Percentiles rank a stretch among this genome's conserved stretches.
Evolutionary conservation across 208 protist genomes (phyloP).

Genomic region (Wallacemonas sp.): DNA sequence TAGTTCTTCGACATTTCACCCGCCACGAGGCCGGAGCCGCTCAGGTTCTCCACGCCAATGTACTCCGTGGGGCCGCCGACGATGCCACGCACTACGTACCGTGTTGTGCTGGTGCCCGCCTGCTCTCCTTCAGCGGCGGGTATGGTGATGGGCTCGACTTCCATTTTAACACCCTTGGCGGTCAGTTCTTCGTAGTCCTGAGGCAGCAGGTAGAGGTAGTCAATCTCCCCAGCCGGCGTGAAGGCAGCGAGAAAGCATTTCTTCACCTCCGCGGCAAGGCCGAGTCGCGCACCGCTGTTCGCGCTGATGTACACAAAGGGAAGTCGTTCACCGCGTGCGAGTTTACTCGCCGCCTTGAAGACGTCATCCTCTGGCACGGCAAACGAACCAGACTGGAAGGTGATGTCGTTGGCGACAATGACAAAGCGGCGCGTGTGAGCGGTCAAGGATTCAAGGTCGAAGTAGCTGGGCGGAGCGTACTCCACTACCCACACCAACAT

Average conservation of each 20-base stretch:
- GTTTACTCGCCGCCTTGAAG: constrained; percentile 87
- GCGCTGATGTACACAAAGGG: constrained; percentile 97
- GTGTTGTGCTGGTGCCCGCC: no score
- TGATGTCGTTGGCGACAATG: constrained; percentile 99
- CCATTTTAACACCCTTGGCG: constrained; percentile 43
- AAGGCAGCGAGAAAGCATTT: constrained; percentile 91
- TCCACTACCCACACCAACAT: constrained; percentile 96
- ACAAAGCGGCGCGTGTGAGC: constrained; percentile 80
- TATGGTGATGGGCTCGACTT: constrained; percentile 35
- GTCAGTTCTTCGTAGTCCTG: constrained; percentile 82
- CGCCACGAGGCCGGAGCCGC: constrained; percentile 95
- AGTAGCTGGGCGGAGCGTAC: constrained; percentile 92
- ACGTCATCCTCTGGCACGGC: constrained; percentile 94
- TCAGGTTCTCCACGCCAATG: constrained; percentile 98
- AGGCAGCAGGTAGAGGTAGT: constrained; percentile 95
- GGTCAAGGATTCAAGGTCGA: constrained; percentile 31
- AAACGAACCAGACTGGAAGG: constrained; percentile 96
- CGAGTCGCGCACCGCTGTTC: constrained; percentile 98
- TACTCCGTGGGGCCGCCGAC: constrained; percentile 92
- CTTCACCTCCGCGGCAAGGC: constrained; percentile 94
- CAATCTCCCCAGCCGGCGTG: constrained; percentile 81
- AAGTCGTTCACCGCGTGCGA: constrained; percentile 83
- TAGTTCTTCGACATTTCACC: constrained; percentile 98
- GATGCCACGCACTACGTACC: constrained; percentile 92
- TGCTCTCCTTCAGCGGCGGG: constrained; percentile 38